Evolutionary conservation across 106 monocot genomes (phyloP).

Genomic region (Acorus calamus): DNA sequence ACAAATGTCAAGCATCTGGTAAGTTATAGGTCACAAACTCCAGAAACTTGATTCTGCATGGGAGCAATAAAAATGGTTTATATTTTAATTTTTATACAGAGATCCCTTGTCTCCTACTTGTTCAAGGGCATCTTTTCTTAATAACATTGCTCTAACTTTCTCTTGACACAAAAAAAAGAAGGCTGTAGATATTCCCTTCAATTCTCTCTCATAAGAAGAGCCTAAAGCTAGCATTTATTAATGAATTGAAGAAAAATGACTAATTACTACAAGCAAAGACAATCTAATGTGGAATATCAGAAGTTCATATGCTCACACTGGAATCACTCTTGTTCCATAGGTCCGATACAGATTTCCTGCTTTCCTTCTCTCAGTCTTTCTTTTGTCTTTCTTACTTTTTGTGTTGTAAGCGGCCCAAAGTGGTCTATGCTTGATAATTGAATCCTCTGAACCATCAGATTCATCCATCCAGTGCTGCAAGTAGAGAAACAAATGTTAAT

Average conservation of each 20-base stretch:
- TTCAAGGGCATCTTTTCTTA: too few species aligned
- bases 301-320: conserved; percentile 45
- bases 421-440: conserved; percentile 67
- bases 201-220: too few species aligned
- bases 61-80: too few species aligned
- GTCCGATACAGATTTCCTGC: conserved; percentile 60
- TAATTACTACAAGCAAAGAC: background rate
- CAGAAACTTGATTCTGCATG: too few species aligned
- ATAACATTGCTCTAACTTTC: too few species aligned
- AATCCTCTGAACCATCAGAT: conserved; percentile 47
- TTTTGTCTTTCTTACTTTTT: conserved; percentile 40
- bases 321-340: conserved; percentile 89
- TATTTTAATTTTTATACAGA: too few species aligned
- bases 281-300: background rate
- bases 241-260: background rate
- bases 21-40: too few species aligned
- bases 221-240: background rate
- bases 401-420: conserved; percentile 72
- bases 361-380: conserved; percentile 40
- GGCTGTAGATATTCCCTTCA: too few species aligned
- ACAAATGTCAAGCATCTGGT: too few species aligned
- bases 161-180: too few species aligned
- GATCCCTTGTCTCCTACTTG: too few species aligned
- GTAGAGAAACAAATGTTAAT: background rate
- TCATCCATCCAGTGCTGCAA: conserved; percentile 79